Evolutionary conservation across 371 early-diverging fungal species (phyloP).

Genomic region (Mortierella sp.): DNA sequence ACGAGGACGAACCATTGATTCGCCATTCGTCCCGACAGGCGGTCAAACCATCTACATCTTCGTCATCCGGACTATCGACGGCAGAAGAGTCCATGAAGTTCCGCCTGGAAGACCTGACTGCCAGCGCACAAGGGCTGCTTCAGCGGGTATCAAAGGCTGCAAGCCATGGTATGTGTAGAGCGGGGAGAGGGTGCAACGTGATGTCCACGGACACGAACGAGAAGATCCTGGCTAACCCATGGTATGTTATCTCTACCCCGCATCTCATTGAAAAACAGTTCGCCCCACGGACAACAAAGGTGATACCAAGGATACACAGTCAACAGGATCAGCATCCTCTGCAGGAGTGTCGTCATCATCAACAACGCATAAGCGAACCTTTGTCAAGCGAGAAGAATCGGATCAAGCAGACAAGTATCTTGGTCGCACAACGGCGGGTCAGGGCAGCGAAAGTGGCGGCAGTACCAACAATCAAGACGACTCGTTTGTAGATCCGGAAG

Average conservation of each 20-base stretch:
- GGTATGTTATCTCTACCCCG: not conserved
- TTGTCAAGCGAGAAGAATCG: slow-evolving; percentile 37
- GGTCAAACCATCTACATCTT: not conserved
- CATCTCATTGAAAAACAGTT: not conserved
- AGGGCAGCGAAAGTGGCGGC: not conserved
- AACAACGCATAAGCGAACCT: not conserved
- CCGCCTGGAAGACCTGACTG: slow-evolving; percentile 8
- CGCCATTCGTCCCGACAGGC: not conserved
- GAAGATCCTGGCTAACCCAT: not conserved
- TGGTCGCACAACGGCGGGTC: not conserved
- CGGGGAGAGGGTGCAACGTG: not conserved
- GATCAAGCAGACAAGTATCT: slow-evolving; percentile 8
- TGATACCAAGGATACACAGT: not conserved
- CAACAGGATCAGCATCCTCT: not conserved
- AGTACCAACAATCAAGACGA: not conserved
- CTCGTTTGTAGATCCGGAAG: not conserved
- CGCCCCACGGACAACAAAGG: not conserved
- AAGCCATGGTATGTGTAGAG: slow-evolving; percentile 5
- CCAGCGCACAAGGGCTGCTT: slow-evolving; percentile 19
- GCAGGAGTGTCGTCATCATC: not conserved
- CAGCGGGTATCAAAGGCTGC: slow-evolving; percentile 26
- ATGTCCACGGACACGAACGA: not conserved
- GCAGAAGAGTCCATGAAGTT: not conserved
- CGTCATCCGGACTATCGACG: not conserved
- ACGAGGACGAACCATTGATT: slow-evolving; percentile 14